phyloP scores from a whole-genome alignment of 108 stramenopile genomes.

The Cylindrotheca closterium region DNA sequence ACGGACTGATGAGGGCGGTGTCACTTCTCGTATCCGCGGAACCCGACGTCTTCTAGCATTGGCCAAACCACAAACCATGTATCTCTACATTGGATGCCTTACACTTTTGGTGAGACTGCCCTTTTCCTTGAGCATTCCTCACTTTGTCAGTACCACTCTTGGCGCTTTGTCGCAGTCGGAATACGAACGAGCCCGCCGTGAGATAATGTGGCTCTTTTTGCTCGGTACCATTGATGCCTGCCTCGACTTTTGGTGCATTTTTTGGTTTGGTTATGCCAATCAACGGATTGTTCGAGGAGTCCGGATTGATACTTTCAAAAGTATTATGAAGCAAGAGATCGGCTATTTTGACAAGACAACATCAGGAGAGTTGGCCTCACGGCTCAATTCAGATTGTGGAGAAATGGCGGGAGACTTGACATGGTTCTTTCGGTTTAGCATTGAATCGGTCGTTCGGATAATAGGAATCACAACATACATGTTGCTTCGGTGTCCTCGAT shows the following conservation, averaged over 20 bases:
- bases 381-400: conserved; percentile 85
- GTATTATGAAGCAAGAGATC: conserved; percentile 76
- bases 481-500: conserved; percentile 66
- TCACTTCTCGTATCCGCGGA: conserved; percentile 66
- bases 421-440: conserved; percentile 89
- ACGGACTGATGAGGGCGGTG: too few species aligned
- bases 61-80: conserved; percentile 69
- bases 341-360: conserved; percentile 76
- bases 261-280: conserved; percentile 87
- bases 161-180: conserved; percentile 64
- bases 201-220: conserved; percentile 77
- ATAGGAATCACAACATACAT: conserved; percentile 81
- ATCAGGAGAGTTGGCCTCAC: conserved; percentile 75
- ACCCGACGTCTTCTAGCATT: conserved; percentile 74
- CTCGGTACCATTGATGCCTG: conserved; percentile 72
- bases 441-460: conserved; percentile 85
- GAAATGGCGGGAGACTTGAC: conserved; percentile 90
- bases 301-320: conserved; percentile 66
- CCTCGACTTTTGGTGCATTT: conserved; percentile 91
- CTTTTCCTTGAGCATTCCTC: conserved; percentile 82
- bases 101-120: conserved; percentile 85
- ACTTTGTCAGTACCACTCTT: conserved; percentile 82
- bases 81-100: conserved; percentile 76
- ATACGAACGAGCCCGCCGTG: conserved; percentile 59
- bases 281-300: conserved; percentile 79